Evolutionary conservation across 768 basidiomycete species (phyloP).

Genomic region (Dentipellis sp.): DNA sequence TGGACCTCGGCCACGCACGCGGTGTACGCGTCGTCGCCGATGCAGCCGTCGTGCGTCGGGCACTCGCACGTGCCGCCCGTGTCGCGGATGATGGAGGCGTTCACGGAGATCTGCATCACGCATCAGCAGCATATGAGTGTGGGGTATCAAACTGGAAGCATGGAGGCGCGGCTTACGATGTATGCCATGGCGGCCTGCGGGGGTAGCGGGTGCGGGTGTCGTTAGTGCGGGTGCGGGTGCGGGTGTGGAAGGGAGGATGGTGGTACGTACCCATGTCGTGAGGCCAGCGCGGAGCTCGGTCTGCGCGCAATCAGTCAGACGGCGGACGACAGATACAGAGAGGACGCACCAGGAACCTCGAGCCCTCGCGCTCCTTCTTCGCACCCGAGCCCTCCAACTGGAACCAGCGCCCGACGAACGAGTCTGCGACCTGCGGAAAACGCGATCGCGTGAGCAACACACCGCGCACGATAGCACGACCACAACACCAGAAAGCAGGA

Average conservation of each 20-base stretch:
- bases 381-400: conserved; percentile 26
- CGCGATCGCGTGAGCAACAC: not conserved
- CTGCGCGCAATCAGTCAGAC: conserved; percentile 24
- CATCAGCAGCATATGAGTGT: not conserved
- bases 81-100: conserved; percentile 68
- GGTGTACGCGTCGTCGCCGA: conserved; percentile 41
- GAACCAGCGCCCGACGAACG: conserved; percentile 24
- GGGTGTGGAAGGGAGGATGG: not conserved
- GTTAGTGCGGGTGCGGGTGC: conserved; percentile 7
- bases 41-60: conserved; percentile 45
- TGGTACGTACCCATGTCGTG: conserved; percentile 66
- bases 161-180: conserved; percentile 39
- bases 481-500: not conserved
- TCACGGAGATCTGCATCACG: conserved; percentile 62
- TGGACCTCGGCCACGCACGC: conserved; percentile 50
- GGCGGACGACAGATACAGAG: not conserved
- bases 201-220: too few species aligned
- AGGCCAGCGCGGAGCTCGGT: conserved; percentile 73
- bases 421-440: conserved; percentile 20
- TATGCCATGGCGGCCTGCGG: conserved; percentile 73
- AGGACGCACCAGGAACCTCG: conserved; percentile 23
- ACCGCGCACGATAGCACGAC: too few species aligned
- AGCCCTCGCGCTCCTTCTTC: conserved; percentile 22
- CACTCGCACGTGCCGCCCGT: conserved; percentile 81
- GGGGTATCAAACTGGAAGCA: not conserved